Base-by-base conservation (phyloP, 805 yeast species). In the Saccharomycopsis synnaedendra region DNA sequence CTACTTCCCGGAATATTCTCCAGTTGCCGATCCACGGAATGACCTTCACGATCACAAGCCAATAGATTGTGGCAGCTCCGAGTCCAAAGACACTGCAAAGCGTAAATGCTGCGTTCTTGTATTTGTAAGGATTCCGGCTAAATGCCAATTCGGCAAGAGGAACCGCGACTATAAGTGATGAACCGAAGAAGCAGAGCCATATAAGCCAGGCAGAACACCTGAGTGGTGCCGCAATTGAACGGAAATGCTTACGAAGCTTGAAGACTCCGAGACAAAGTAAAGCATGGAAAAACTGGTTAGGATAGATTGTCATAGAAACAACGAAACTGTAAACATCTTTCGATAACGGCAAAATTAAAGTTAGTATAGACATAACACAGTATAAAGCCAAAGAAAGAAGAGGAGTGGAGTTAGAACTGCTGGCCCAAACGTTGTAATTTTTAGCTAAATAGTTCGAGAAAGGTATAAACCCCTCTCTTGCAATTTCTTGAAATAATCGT, bases 401-500 rank as follows among this genome's bases (percentile, higher is more conserved):
- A 29, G 65, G 41, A 0, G 49, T 10, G 5, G 66, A 65, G 48
- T 66, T 61, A 1, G 64, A 44, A 2, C 63, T 39, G 30, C 78
- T 59, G 1, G 80, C 65, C 27, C 71, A 72, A 19, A 78, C 54
- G 3, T 85, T 84, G 1, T 81, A 75, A 31, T 71, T 73, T 9
- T 19, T 19, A 19, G 19, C 19, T 19, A 19, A 19, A 19, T 19
- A 19, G 19, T 19, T 19, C 19, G 80, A 69, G 49, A 66, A 74
- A 5, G 85, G 85, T 10, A 78, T 57, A 50, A 68, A 75, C 0
- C 84, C 84, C 55, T 78, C 83, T 48, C 81, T 64, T 52, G 80
- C 76, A 5, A 74, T 72, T 59, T 79, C 84, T 57, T 79, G 85
- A 54, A 74, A 75, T 63, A 75, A 72, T 56, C 85, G 65, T 0